Conservation (phyloP, 2,329 filamentous ascomycete species). For the Sporothrix mexicana region DNA sequence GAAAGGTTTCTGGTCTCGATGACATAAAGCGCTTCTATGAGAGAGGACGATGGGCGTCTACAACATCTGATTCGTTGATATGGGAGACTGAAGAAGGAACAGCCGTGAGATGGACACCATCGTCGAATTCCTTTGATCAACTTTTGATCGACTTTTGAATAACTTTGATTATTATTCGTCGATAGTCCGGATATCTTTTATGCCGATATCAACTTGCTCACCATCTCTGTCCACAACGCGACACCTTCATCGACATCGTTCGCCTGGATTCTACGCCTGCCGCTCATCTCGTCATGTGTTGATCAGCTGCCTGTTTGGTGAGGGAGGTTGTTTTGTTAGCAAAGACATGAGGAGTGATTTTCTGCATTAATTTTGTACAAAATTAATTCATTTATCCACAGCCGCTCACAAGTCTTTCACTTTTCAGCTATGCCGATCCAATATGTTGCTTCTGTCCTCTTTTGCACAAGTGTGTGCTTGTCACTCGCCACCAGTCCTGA, state of each 20-base stretch:
- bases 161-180: background rate
- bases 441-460: background rate
- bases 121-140: too few species aligned
- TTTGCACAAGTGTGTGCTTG: background rate
- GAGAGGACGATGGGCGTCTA: background rate
- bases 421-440: background rate
- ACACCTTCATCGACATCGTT: background rate
- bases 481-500: too few species aligned
- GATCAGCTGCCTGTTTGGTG: background rate
- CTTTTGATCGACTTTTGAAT: too few species aligned
- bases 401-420: background rate
- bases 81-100: background rate
- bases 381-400: background rate
- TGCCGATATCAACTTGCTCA: constrained; percentile 3
- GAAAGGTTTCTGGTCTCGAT: background rate
- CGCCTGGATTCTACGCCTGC: background rate
- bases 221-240: background rate
- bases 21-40: background rate
- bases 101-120: too few species aligned
- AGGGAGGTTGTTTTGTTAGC: background rate
- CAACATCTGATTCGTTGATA: background rate
- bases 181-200: background rate
- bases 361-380: background rate
- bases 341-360: background rate
- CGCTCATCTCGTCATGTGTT: constrained; percentile 2